Conservation (phyloP, 352 stramenopile species). For the Phytophthora gonapodyides region DNA sequence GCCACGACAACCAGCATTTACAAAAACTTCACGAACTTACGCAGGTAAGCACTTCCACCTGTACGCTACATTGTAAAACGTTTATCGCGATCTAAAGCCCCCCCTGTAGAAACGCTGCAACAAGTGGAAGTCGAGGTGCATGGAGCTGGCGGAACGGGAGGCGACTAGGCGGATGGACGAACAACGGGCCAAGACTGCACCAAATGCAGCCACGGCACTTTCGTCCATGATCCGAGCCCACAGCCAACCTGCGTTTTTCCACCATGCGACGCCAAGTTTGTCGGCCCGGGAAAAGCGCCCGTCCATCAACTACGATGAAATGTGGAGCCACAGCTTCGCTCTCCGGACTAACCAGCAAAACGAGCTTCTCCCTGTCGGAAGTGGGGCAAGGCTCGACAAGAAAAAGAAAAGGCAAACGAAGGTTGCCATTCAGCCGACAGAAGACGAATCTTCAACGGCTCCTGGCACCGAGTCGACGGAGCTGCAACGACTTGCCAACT, state of each 20-base stretch:
- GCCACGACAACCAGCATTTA: slow-evolving; percentile 65
- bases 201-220: slow-evolving; percentile 23
- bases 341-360: slow-evolving; percentile 23
- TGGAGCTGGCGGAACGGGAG: slow-evolving; percentile 54
- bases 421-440: slow-evolving; percentile 12
- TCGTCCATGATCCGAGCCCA: slow-evolving; percentile 39
- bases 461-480: slow-evolving; percentile 12
- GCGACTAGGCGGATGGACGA: slow-evolving; percentile 43
- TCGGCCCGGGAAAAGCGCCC: slow-evolving; percentile 21
- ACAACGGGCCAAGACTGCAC: slow-evolving; percentile 47
- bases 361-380: slow-evolving; percentile 9
- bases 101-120: slow-evolving; percentile 56
- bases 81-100: background rate
- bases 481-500: slow-evolving; percentile 38
- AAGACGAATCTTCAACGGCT: slow-evolving; percentile 4
- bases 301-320: slow-evolving; percentile 56
- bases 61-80: too few relatives aligned
- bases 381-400: slow-evolving; percentile 15
- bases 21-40: slow-evolving; percentile 54
- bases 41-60: slow-evolving; percentile 34
- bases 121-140: slow-evolving; percentile 72
- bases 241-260: slow-evolving; percentile 42
- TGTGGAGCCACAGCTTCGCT: slow-evolving; percentile 65
- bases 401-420: slow-evolving; percentile 30
- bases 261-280: slow-evolving; percentile 17